Conservation (phyloP, 306 rosid species). For the Cucumis sativus region DNA sequence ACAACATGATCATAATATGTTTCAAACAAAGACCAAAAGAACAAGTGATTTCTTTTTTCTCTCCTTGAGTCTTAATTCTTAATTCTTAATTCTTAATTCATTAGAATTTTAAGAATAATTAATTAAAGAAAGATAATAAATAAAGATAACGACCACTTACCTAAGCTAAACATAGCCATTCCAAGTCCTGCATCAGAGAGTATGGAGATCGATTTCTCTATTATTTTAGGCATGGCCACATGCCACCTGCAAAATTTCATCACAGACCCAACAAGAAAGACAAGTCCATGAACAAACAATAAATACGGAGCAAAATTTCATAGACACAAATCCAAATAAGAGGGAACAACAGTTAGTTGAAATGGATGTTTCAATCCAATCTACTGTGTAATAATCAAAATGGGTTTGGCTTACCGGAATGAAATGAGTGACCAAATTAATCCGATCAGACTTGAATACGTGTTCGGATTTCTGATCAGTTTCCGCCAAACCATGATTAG, state of each 20-base stretch:
- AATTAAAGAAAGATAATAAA: not conserved
- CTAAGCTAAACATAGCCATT: conserved; percentile 99
- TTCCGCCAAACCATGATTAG: conserved; percentile 97
- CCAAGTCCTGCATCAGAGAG: conserved; percentile 98
- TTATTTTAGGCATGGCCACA: conserved; percentile 76
- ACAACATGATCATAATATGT: not conserved
- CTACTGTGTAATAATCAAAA: not conserved
- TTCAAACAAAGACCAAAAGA: not conserved
- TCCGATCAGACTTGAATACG: conserved; percentile 92
- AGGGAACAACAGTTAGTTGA: not conserved
- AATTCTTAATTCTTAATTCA: not conserved
- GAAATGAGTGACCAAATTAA: conserved; percentile 79
- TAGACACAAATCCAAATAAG: not conserved
- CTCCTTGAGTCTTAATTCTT: not conserved
- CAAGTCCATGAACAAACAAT: not conserved
- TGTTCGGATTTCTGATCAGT: conserved; percentile 95
- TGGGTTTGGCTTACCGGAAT: conserved; percentile 37
- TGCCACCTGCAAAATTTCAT: conserved; percentile 46
- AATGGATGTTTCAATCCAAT: not conserved
- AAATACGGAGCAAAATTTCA: not conserved
- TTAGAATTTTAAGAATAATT: not conserved
- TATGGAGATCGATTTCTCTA: conserved; percentile 74
- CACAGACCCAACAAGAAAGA: not conserved
- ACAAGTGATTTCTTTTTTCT: not conserved
- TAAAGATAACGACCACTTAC: conserved; percentile 35